These are phyloP conservation scores for Cryptococcus sp. DNA, from an alignment of 1,284 basidiomycete genomes.

Conservation along the genomic window DNA sequence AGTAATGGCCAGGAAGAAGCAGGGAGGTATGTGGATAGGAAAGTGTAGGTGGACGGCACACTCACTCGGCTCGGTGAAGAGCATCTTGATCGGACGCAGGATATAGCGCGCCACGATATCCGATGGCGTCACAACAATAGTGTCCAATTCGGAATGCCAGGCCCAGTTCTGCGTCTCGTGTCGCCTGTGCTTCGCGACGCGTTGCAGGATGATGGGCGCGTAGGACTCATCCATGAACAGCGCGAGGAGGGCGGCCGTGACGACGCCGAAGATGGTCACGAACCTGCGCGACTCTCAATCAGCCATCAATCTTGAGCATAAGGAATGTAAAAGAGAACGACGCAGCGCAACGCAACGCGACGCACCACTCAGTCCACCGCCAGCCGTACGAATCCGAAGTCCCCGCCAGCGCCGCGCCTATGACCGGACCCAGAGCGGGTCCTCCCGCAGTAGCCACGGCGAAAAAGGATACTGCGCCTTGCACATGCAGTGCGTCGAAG, in stretches of 20 bases:
- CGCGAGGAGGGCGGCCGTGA: slow-evolving; percentile 13
- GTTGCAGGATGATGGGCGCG: slow-evolving; percentile 20
- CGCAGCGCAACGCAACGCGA: slow-evolving; percentile 1
- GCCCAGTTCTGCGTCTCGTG: slow-evolving; percentile 18
- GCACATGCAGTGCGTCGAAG: slow-evolving; percentile 13
- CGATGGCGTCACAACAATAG: slow-evolving; percentile 12
- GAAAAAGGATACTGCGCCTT: slow-evolving; percentile 16
- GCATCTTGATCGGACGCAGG: slow-evolving; percentile 25
- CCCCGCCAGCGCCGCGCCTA: slow-evolving; percentile 17
- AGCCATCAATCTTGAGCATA: too few species aligned
- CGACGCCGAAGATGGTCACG: slow-evolving; percentile 20
- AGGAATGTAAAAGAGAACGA: too few species aligned
- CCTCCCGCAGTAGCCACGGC: slow-evolving; percentile 1
- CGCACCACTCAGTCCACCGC: slow-evolving; percentile 27
- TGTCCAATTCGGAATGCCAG: slow-evolving; percentile 18
- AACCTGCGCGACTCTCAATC: slow-evolving; percentile 3
- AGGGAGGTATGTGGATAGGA: too few species aligned
- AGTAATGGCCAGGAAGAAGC: background rate
- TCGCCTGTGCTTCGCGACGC: slow-evolving; percentile 11
- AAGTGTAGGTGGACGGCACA: background rate
- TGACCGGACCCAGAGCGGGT: slow-evolving; percentile 14
- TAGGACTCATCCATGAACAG: slow-evolving; percentile 24
- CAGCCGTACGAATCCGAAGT: slow-evolving; percentile 14
- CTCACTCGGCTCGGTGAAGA: slow-evolving; percentile 24
- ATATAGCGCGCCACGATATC: slow-evolving; percentile 23